A percentile compares a stretch with the other conserved stretches of the same genome.
These are phyloP conservation scores for Pseudocercospora eumusae DNA, from an alignment of 2,329 filamentous ascomycete genomes.

Conservation along the genomic window DNA sequence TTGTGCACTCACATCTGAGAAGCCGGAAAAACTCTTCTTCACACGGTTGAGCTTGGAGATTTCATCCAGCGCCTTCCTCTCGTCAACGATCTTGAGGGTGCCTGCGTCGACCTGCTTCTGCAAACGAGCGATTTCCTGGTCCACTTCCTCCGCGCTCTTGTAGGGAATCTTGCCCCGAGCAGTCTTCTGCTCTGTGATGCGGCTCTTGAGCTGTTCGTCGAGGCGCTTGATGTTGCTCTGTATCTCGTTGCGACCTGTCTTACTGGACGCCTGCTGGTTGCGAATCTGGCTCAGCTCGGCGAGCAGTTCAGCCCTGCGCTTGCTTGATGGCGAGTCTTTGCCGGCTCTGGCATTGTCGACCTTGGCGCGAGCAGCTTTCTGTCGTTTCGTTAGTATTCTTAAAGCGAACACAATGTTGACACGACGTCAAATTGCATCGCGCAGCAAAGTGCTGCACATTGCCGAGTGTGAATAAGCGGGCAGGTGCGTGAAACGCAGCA, in stretches of 20 bases:
- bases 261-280: constrained; percentile 82
- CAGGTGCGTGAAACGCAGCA: not conserved
- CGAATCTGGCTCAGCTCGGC: constrained; percentile 80
- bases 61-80: constrained; percentile 88
- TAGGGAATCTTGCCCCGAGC: constrained; percentile 77
- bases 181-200: constrained; percentile 82
- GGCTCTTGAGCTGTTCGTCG: constrained; percentile 83
- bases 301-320: constrained; percentile 84
- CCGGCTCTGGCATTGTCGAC: constrained; percentile 79
- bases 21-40: constrained; percentile 84
- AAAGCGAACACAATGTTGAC: not conserved
- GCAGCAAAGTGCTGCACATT: not conserved
- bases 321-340: constrained; percentile 74
- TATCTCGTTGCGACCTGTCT: constrained; percentile 74
- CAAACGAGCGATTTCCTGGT: constrained; percentile 75
- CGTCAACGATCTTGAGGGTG: constrained; percentile 92
- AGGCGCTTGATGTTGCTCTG: constrained; percentile 90
- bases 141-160: constrained; percentile 86
- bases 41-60: constrained; percentile 81
- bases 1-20: constrained; percentile 64
- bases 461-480: not conserved
- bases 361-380: constrained; percentile 88
- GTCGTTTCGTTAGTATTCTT: constrained; percentile 13
- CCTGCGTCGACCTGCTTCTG: constrained; percentile 86
- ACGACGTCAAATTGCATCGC: not conserved